Evolutionary conservation across 768 basidiomycete genomes (phyloP), one percentile per base, ranked within the genome.

Genomic region (Lyophyllum atratum): DNA sequence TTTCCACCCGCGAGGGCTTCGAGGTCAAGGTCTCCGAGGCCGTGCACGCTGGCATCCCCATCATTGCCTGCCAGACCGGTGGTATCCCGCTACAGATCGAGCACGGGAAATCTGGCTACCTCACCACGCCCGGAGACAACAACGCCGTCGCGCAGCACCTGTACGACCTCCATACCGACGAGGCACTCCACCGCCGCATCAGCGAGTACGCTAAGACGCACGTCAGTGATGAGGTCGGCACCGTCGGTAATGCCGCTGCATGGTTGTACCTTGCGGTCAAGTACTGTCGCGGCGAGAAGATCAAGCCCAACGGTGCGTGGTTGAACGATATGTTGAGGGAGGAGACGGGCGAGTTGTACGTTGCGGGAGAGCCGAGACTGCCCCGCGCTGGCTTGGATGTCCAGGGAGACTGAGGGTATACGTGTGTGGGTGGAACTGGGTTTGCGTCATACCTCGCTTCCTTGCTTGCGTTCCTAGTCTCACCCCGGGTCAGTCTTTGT

Each of bases 21-120:
- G 95, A 98, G 68, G 93, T 98, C 74, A 98, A 98, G 72, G 94
- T 95, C 49, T 94, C 93, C 46, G 93, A 96, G 75, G 93, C 92
- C n/a, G 80, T 98, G 51, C 92, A 95, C 72, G 86, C 92, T 28
- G 90, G 90, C 58, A 90, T 90, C 60, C 94, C 94, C 29, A 80
- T 95, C 66, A 83, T 98, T 65, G 92, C 92, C 8, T 87, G 80
- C 50, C 80, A 80, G 55, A 95, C 95, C 4, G 95, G 95, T 56
- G 95, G 95, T 63, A 96, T 98, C 67, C 95, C 95, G 40, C 85
- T 97, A 46, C 95, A 98, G 69, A 83, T 97, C 61, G 84, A 85
- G 63, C 76, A 97, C 62, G 94, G 93, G 52, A 87, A 92, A 73
- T 92, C 90, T 60, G 95, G 95, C 49, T 95, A 81, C 80, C 77